These are phyloP conservation scores for Phaffia tasmanica DNA, from an alignment of 768 basidiomycete genomes.

Conservation along the genomic window DNA sequence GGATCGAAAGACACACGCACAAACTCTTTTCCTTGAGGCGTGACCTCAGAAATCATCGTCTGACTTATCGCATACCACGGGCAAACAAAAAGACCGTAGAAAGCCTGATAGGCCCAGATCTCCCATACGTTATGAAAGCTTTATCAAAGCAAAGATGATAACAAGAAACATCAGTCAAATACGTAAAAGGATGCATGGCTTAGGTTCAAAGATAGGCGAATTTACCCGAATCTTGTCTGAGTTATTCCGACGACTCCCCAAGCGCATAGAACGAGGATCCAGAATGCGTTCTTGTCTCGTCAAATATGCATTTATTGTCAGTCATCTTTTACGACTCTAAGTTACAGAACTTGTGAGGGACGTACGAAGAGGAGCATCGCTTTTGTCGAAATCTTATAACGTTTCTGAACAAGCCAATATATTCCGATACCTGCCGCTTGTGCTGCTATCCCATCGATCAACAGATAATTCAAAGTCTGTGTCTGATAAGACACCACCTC, in stretches of 20 bases:
- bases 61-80: slow-evolving; percentile 75
- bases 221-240: slow-evolving; percentile 57
- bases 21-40: slow-evolving; percentile 62
- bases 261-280: slow-evolving; percentile 58
- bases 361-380: slow-evolving; percentile 37
- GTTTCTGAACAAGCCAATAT: slow-evolving; percentile 61
- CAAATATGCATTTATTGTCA: slow-evolving; percentile 51
- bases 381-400: slow-evolving; percentile 54
- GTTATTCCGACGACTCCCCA: slow-evolving; percentile 73
- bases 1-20: no score
- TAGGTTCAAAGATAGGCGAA: background rate
- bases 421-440: slow-evolving; percentile 58
- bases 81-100: slow-evolving; percentile 61
- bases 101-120: slow-evolving; percentile 68
- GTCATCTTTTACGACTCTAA: slow-evolving; percentile 35
- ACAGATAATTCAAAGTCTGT: slow-evolving; percentile 54
- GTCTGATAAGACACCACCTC: slow-evolving; percentile 65
- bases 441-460: slow-evolving; percentile 55
- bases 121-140: slow-evolving; percentile 67
- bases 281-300: slow-evolving; percentile 42
- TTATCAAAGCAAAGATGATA: background rate
- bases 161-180: background rate
- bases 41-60: slow-evolving; percentile 69
- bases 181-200: background rate
- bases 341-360: slow-evolving; percentile 30